A percentile compares a stretch with the other conserved stretches of the same genome.
Conservation (phyloP, 306 rosid species). For the Astragalus glycyphyllos region DNA sequence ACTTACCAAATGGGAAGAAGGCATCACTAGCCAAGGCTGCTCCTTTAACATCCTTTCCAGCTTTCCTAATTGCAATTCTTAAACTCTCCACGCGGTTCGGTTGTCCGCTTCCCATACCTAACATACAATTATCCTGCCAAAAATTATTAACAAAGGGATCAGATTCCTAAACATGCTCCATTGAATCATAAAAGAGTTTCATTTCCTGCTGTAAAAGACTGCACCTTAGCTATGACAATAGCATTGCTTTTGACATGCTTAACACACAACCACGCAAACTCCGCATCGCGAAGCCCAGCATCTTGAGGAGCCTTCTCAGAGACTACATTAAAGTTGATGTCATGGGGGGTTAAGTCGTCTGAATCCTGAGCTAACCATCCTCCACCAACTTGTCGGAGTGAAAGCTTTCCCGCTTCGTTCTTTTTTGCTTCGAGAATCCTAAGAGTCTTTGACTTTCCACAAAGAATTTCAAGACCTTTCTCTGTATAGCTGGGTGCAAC, state of each 20-base stretch:
- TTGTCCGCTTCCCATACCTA: constrained; percentile 99
- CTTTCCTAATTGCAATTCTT: constrained; percentile 85
- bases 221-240: constrained; percentile 86
- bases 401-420: constrained; percentile 83
- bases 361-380: constrained; percentile 96
- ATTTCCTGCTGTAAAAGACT: not conserved
- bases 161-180: constrained; percentile 28
- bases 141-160: constrained; percentile 11
- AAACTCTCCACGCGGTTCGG: constrained; percentile 92
- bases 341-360: constrained; percentile 75
- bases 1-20: constrained; percentile 94
- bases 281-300: constrained; percentile 67
- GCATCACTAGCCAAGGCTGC: constrained; percentile 98
- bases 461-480: constrained; percentile 86
- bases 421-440: constrained; percentile 83
- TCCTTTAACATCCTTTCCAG: constrained; percentile 88
- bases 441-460: constrained; percentile 82
- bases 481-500: constrained; percentile 90
- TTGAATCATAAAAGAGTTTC: constrained; percentile 12
- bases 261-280: constrained; percentile 90
- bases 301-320: constrained; percentile 71
- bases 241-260: constrained; percentile 98
- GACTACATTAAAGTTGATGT: constrained; percentile 66
- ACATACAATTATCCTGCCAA: constrained; percentile 82
- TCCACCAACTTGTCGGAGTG: constrained; percentile 94